Conservation (phyloP, 176 grass and related monocot genomes). For the Zoysia japonica region DNA sequence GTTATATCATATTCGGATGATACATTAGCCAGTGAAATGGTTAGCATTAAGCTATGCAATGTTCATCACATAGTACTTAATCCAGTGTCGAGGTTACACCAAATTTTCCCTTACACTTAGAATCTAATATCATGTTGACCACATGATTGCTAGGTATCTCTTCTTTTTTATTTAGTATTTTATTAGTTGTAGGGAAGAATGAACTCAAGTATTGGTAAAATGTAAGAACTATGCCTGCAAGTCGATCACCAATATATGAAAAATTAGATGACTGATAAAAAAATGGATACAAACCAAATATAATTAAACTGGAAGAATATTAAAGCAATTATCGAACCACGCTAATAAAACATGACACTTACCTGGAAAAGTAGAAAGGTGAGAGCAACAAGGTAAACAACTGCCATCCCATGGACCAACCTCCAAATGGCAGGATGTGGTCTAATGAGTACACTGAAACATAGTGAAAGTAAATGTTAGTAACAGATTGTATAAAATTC, state of each 20-base stretch:
- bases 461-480: slow-evolving; percentile 37
- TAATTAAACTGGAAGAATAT: background rate
- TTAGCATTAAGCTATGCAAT: background rate
- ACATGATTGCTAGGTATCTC: too few relatives aligned
- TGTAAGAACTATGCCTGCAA: background rate
- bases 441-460: slow-evolving; percentile 90
- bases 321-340: slow-evolving; percentile 11
- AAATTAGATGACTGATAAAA: background rate
- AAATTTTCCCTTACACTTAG: background rate
- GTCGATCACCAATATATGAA: background rate
- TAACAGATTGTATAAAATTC: background rate
- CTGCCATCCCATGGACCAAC: slow-evolving; percentile 93
- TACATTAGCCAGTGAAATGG: background rate
- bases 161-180: too few relatives aligned
- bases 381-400: slow-evolving; percentile 93
- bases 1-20: background rate
- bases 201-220: too few relatives aligned
- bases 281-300: background rate
- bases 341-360: slow-evolving; percentile 8
- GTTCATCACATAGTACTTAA: background rate
- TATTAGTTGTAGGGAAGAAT: too few relatives aligned
- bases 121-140: background rate
- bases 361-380: slow-evolving; percentile 99
- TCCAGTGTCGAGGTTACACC: background rate
- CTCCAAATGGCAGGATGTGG: slow-evolving; percentile 99